A percentile compares a stretch with the other conserved stretches of the same genome.
These are phyloP conservation scores for Eucalyptus leucophloia DNA, from an alignment of 345 rosid genomes.

Conservation along the genomic window DNA sequence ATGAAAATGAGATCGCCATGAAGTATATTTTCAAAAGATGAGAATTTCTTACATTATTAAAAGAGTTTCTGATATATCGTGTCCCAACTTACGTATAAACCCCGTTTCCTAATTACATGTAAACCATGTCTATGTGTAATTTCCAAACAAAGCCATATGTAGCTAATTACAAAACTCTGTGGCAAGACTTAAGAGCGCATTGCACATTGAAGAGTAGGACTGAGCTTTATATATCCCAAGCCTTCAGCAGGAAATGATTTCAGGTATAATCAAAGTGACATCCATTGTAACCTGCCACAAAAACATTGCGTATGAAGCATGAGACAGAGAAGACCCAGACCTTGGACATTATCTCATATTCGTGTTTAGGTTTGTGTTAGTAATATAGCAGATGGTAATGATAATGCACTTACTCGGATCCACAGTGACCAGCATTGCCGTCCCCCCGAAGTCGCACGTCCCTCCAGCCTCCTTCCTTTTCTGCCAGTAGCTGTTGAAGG, in stretches of 20 bases:
- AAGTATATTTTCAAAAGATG: neutral
- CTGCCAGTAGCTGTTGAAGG: slow-evolving; percentile 2
- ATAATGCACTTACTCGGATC: neutral
- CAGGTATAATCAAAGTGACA: neutral
- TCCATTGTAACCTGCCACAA: neutral
- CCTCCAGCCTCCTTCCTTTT: neutral
- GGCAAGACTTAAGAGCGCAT: neutral
- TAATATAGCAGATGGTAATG: neutral
- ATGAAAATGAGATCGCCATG: neutral
- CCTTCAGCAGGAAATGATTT: neutral
- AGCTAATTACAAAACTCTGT: neutral
- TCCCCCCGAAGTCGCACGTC: slow-evolving; percentile 1
- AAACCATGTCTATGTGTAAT: neutral
- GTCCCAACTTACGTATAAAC: neutral
- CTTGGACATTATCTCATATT: neutral
- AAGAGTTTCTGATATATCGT: neutral
- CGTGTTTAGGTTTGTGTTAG: neutral
- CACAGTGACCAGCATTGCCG: slow-evolving; percentile 4
- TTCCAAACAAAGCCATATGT: neutral
- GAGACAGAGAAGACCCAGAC: neutral
- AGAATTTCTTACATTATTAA: neutral
- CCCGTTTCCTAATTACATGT: neutral
- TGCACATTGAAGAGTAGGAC: neutral
- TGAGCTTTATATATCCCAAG: neutral
- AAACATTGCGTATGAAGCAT: neutral